phyloP scores from a whole-genome alignment of 768 basidiomycete species.

The Daedalea quercina region DNA sequence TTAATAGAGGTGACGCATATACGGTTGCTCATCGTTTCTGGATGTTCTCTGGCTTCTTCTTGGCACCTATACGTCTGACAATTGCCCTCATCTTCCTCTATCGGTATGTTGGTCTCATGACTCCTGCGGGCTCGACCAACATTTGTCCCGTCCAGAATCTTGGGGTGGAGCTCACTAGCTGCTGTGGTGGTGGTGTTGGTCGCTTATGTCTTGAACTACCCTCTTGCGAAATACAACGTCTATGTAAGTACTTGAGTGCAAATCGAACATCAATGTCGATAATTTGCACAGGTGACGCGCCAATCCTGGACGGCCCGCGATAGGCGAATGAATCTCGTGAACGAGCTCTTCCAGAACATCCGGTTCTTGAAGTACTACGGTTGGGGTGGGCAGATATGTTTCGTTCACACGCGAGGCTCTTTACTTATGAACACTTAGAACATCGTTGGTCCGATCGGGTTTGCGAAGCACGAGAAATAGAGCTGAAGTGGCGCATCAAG shows the following conservation, averaged over 20 bases:
- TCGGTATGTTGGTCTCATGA: conserved; percentile 36
- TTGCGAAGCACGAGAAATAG: conserved; percentile 44
- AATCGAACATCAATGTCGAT: conserved; percentile 1
- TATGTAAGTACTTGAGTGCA: conserved; percentile 36
- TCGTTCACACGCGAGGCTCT: neutral
- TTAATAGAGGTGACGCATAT: conserved; percentile 59
- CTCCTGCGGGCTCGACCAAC: neutral
- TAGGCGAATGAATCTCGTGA: conserved; percentile 60
- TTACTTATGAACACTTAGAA: conserved; percentile 12
- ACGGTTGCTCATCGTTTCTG: conserved; percentile 67
- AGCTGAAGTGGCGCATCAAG: conserved; percentile 63
- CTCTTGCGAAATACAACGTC: conserved; percentile 60
- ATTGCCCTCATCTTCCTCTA: conserved; percentile 71
- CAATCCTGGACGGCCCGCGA: conserved; percentile 61
- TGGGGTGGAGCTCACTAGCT: conserved; percentile 74
- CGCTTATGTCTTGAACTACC: conserved; percentile 59
- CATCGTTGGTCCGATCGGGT: conserved; percentile 20
- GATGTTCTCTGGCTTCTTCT: conserved; percentile 62
- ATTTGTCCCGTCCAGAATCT: conserved; percentile 35
- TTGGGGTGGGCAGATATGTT: conserved; percentile 45
- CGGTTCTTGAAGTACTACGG: conserved; percentile 72
- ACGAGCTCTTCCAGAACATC: conserved; percentile 72
- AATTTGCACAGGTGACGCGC: conserved; percentile 40
- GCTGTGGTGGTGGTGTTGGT: conserved; percentile 61
- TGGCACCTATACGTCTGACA: conserved; percentile 53